These are phyloP conservation scores for Leccinum barrowsii DNA, from an alignment of 768 basidiomycete species.

Conservation along the genomic window DNA sequence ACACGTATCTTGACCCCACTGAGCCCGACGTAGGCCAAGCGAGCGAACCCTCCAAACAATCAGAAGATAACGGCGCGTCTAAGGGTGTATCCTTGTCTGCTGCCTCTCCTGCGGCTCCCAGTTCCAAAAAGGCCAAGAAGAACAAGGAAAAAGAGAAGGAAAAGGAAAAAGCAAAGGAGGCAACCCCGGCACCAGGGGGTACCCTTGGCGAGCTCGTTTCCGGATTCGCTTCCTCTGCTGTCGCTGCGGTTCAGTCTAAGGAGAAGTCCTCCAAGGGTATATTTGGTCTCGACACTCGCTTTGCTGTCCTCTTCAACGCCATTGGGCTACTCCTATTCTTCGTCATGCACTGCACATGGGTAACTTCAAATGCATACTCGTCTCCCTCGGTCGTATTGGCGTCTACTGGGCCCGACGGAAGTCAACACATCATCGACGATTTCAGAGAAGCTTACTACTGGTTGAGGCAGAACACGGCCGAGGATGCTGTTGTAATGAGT, in stretches of 20 bases:
- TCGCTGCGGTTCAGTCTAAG: constrained; percentile 21
- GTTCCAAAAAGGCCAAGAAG: constrained; percentile 49
- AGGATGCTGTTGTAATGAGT: constrained; percentile 93
- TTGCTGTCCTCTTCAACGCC: constrained; percentile 70
- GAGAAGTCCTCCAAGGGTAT: constrained; percentile 49
- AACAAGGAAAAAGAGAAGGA: constrained; percentile 37
- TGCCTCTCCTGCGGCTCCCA: constrained; percentile 29
- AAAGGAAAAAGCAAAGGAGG: constrained; percentile 44
- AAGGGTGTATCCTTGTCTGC: constrained; percentile 23
- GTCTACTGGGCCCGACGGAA: constrained; percentile 75
- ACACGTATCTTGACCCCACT: constrained; percentile 83
- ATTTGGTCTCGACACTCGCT: constrained; percentile 81
- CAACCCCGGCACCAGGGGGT: constrained; percentile 34
- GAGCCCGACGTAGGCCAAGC: constrained; percentile 48
- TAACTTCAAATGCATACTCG: constrained; percentile 91
- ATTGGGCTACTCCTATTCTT: constrained; percentile 82
- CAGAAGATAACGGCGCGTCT: neutral
- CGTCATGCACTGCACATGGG: constrained; percentile 96
- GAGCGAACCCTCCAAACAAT: neutral
- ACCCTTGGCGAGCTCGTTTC: constrained; percentile 41
- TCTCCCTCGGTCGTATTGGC: constrained; percentile 96
- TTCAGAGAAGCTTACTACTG: constrained; percentile 99
- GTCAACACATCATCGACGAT: constrained; percentile 94
- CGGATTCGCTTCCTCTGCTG: constrained; percentile 35
- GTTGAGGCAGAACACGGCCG: constrained; percentile 91